phyloP scores from a whole-genome alignment of 768 basidiomycete genomes.

The Megacollybia marginata region DNA sequence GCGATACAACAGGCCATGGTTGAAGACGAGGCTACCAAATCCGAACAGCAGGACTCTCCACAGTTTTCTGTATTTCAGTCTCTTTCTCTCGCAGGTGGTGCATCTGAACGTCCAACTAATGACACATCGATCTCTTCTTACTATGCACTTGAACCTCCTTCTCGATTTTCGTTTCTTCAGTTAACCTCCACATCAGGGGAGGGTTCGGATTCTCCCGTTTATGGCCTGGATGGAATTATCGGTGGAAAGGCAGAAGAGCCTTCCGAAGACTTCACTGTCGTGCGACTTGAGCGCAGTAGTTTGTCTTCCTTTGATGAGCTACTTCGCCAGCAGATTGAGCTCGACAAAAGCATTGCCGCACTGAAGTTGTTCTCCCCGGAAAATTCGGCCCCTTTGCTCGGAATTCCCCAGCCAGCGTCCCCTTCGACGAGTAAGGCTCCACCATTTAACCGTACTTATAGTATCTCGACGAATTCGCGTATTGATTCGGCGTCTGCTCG shows the following conservation, averaged over 20 bases:
- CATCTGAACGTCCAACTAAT: conserved; percentile 10
- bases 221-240: conserved; percentile 34
- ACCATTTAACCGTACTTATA: neutral
- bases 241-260: conserved; percentile 2
- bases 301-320: conserved; percentile 41
- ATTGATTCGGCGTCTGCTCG: conserved; percentile 26
- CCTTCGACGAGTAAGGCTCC: neutral
- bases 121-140: conserved; percentile 24
- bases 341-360: conserved; percentile 58
- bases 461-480: conserved; percentile 2
- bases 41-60: neutral
- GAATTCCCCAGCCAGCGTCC: neutral
- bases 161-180: conserved; percentile 2
- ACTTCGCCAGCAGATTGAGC: conserved; percentile 52
- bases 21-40: neutral
- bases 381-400: conserved; percentile 2
- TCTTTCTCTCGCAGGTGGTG: conserved; percentile 1
- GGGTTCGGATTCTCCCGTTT: conserved; percentile 33
- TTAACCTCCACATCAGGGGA: neutral
- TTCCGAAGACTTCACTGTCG: conserved; percentile 4
- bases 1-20: neutral
- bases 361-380: conserved; percentile 37
- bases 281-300: conserved; percentile 17
- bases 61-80: neutral
- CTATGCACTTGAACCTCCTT: conserved; percentile 17